Conservation (phyloP, 768 basidiomycete species). For the Boletus eberwhitei region DNA sequence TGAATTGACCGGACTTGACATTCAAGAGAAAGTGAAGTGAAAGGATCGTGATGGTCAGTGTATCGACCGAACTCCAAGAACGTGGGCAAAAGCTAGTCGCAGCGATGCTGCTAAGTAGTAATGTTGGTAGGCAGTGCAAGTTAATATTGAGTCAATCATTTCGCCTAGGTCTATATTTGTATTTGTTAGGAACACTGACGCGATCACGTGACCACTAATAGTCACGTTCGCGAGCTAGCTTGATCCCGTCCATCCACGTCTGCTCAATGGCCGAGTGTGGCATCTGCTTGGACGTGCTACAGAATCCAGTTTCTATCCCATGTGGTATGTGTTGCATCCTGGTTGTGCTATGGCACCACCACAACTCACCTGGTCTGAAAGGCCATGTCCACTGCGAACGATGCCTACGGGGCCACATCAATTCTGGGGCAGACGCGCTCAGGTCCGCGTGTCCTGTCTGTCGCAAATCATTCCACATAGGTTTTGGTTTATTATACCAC, state of each 20-base stretch:
- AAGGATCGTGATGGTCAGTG: constrained; percentile 27
- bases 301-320: constrained; percentile 55
- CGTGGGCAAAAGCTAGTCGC: constrained; percentile 8
- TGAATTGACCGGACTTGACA: constrained; percentile 34
- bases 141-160: not conserved
- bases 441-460: constrained; percentile 59
- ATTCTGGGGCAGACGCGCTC: constrained; percentile 29
- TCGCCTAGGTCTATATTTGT: constrained; percentile 20
- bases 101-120: constrained; percentile 1
- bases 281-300: constrained; percentile 57
- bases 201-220: constrained; percentile 26
- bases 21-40: constrained; percentile 23
- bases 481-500: constrained; percentile 34
- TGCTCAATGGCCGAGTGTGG: constrained; percentile 51
- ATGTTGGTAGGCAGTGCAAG: constrained; percentile 3
- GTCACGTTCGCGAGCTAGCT: not conserved
- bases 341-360: not conserved
- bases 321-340: constrained; percentile 46
- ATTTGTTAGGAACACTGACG: constrained; percentile 19
- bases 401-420: constrained; percentile 44
- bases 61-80: constrained; percentile 16
- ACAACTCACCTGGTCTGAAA: constrained; percentile 22
- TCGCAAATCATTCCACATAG: constrained; percentile 49
- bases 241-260: not conserved
- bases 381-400: constrained; percentile 66